Conservation (phyloP, 768 basidiomycete species). For the Sutorius australiensis region DNA sequence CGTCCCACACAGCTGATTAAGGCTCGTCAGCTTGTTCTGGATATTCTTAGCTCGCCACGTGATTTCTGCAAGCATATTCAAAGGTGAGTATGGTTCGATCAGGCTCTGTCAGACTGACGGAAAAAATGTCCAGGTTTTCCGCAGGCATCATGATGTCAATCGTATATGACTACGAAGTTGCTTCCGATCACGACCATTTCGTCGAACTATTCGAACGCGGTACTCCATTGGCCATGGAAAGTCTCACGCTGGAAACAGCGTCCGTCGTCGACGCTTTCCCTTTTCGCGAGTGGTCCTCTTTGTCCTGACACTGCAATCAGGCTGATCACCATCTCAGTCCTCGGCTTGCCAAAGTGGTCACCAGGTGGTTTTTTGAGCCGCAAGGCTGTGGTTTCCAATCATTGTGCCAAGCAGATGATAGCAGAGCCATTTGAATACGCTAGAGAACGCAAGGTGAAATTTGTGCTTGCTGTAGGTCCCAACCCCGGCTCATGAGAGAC, state of each 20-base stretch:
- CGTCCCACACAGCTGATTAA: constrained; percentile 19
- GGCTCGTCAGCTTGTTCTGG: constrained; percentile 13
- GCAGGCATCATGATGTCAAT: constrained; percentile 38
- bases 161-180: constrained; percentile 39
- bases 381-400: constrained; percentile 9
- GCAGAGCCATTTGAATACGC: constrained; percentile 14
- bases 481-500: neutral
- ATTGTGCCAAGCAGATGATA: constrained; percentile 12
- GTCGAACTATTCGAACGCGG: constrained; percentile 37
- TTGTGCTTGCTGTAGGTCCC: neutral
- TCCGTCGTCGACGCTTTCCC: constrained; percentile 20
- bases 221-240: constrained; percentile 11
- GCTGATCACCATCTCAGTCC: constrained; percentile 11
- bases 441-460: constrained; percentile 9
- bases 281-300: constrained; percentile 11
- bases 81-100: neutral
- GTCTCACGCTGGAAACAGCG: constrained; percentile 14
- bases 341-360: constrained; percentile 22
- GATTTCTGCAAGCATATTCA: constrained; percentile 6
- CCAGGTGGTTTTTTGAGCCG: constrained; percentile 28
- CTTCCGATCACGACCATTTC: constrained; percentile 34
- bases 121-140: constrained; percentile 23
- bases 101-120: neutral
- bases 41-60: constrained; percentile 9
- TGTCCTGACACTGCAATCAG: neutral